Evolutionary conservation across 306 rosid species (phyloP), one percentile per base, ranked within the genome.

Genomic region (Medicago truncatula): DNA sequence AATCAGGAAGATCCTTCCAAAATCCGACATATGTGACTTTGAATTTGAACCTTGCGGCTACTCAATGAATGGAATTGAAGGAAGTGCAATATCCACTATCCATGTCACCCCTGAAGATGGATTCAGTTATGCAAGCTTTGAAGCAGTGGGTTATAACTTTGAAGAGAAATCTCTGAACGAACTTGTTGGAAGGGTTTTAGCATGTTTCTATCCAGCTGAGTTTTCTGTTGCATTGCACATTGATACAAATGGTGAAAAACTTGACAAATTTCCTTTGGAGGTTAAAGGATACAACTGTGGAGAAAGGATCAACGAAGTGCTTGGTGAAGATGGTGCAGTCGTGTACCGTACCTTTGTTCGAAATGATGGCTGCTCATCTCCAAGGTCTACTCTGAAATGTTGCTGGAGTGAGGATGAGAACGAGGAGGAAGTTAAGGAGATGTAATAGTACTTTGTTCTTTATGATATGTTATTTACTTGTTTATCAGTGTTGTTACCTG

Each of bases 91-190:
- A 57, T 95, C 97, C 38, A 95, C 99, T 0, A 89, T 95, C 82
- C 99, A 95, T 59, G 89, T 95, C 15, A 95, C 97, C 7, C 99
- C 97, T 0, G 99, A 95, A 87, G 99, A 95, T 46, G 97, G 97
- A 20, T 95, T 95, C 84, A 95, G 99, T 40, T 95, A 92, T 72
- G 96, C 99, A 10, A 95, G 99, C 67, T 95, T 95, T 58, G 99
- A 95, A 83, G 88, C 97, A 1, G 88, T 74, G 40, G 99, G 99
- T 12, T 95, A 95, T 75, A 83, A 89, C 34, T 84, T 80, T 9
- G 76, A 86, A n/a, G 83, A 83, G 1, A 78, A 73, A 2, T 54
- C 81, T 52, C 64, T 95, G 77, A 63, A 73, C 57, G 84, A 86
- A 49, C 77, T 95, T 67, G 78, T 92, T 16, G 84, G 74, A 82